Conservation (phyloP, 208 protist genomes). For the Porcisia hertigi region DNA sequence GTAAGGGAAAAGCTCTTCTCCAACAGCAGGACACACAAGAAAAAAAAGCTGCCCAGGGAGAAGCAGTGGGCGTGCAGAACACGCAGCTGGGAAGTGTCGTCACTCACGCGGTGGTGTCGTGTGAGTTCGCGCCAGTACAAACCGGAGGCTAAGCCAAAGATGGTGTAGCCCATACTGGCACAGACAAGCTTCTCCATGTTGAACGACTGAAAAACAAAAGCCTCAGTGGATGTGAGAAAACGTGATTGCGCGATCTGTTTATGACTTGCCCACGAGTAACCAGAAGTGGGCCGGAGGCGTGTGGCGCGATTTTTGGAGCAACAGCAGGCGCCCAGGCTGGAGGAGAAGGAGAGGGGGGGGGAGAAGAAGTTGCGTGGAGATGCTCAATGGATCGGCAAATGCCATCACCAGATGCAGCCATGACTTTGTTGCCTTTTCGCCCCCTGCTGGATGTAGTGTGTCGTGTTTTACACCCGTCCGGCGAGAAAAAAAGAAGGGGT, state of each 20-base stretch:
- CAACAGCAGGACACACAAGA: slow-evolving; percentile 54
- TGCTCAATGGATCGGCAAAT: too few species aligned
- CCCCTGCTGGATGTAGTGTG: too few species aligned
- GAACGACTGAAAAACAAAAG: background rate
- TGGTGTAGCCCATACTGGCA: slow-evolving; percentile 50
- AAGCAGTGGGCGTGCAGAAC: slow-evolving; percentile 71
- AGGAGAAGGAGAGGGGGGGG: too few species aligned
- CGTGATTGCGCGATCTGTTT: background rate
- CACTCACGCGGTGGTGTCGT: slow-evolving; percentile 23
- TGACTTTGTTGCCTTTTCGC: too few species aligned
- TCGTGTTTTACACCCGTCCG: too few species aligned
- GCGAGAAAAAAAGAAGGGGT: too few species aligned
- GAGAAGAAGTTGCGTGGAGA: too few species aligned
- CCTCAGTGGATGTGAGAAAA: background rate
- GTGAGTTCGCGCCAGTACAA: slow-evolving; percentile 67
- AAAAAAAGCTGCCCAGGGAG: slow-evolving; percentile 60
- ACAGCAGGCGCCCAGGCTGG: too few species aligned
- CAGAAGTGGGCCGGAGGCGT: background rate
- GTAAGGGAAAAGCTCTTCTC: slow-evolving; percentile 59
- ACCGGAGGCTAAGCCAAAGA: slow-evolving; percentile 44
- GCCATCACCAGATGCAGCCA: too few species aligned
- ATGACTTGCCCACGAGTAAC: background rate
- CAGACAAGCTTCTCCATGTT: slow-evolving; percentile 52
- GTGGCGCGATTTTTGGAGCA: too few species aligned
- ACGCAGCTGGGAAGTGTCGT: slow-evolving; percentile 53